These are phyloP conservation scores for Solanum ossicruentum DNA, from an alignment of 257 asterid genomes.

Conservation along the genomic window DNA sequence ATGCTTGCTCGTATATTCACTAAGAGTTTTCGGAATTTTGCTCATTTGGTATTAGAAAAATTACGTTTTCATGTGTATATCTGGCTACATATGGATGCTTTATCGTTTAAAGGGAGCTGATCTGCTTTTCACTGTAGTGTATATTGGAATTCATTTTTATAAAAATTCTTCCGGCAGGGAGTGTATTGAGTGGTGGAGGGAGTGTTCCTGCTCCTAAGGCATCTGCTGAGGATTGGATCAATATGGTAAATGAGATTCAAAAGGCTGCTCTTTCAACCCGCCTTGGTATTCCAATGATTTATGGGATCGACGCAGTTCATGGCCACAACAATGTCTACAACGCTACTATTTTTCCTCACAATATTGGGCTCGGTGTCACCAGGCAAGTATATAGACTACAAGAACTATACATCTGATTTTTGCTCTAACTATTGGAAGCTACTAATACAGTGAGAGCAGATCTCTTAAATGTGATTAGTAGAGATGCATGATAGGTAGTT, in stretches of 20 bases:
- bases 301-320: conserved; percentile 32
- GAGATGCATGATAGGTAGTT: not conserved
- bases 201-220: conserved; percentile 24
- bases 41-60: not conserved
- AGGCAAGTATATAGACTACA: conserved; percentile 7
- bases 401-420: not conserved
- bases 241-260: conserved; percentile 23
- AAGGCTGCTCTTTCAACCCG: conserved; percentile 22
- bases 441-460: not conserved
- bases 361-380: conserved; percentile 32
- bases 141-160: not conserved
- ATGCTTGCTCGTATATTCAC: not conserved
- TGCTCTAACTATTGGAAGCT: not conserved
- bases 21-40: not conserved
- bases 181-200: conserved; percentile 36
- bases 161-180: conserved; percentile 6
- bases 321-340: conserved; percentile 31
- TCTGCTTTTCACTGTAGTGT: not conserved
- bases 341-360: conserved; percentile 30
- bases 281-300: conserved; percentile 28
- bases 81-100: not conserved
- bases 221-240: conserved; percentile 23
- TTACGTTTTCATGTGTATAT: not conserved
- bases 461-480: not conserved
- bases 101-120: not conserved